Percentiles rank a stretch among this genome's conserved stretches.
Conservation (phyloP, 2,329 filamentous ascomycete genomes). For the Bipolaris sorokiniana region DNA sequence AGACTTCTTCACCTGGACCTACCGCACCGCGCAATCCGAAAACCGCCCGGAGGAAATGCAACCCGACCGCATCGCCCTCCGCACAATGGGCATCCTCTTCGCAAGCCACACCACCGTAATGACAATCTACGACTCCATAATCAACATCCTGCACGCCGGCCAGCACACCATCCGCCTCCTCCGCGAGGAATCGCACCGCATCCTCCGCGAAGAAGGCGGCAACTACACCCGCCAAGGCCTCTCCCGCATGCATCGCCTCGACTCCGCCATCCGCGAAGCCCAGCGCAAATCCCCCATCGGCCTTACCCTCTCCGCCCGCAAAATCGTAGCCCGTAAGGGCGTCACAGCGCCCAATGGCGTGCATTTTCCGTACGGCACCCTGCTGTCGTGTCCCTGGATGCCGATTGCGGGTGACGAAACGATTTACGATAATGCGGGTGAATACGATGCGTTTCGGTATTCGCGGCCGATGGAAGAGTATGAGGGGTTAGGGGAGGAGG, state of each 20-base stretch:
- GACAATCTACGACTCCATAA: constrained; percentile 54
- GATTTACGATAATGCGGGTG: constrained; percentile 20
- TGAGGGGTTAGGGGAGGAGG: constrained; percentile 23
- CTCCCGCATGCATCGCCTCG: constrained; percentile 53
- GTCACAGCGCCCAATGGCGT: constrained; percentile 79
- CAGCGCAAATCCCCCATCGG: constrained; percentile 58
- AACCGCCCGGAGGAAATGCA: constrained; percentile 53
- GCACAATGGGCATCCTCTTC: constrained; percentile 63
- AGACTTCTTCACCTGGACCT: constrained; percentile 65
- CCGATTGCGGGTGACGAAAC: constrained; percentile 25
- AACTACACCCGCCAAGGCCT: constrained; percentile 57
- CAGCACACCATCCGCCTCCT: constrained; percentile 38
- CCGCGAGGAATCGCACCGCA: constrained; percentile 52
- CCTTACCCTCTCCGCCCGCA: constrained; percentile 55
- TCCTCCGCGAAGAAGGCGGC: constrained; percentile 43
- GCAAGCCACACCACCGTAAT: constrained; percentile 64
- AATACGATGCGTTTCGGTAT: constrained; percentile 36
- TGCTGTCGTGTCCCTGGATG: constrained; percentile 28
- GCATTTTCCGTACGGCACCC: constrained; percentile 24
- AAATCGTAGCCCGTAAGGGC: constrained; percentile 67
- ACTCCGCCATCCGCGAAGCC: constrained; percentile 62
- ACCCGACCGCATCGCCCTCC: constrained; percentile 57
- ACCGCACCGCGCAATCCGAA: constrained; percentile 59
- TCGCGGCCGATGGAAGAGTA: constrained; percentile 31
- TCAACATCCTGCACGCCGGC: constrained; percentile 27